Evolutionary conservation across 495 filamentous ascomycete species (phyloP), one percentile per base, ranked within the genome.

Genomic region (Neurospora cerealis): DNA sequence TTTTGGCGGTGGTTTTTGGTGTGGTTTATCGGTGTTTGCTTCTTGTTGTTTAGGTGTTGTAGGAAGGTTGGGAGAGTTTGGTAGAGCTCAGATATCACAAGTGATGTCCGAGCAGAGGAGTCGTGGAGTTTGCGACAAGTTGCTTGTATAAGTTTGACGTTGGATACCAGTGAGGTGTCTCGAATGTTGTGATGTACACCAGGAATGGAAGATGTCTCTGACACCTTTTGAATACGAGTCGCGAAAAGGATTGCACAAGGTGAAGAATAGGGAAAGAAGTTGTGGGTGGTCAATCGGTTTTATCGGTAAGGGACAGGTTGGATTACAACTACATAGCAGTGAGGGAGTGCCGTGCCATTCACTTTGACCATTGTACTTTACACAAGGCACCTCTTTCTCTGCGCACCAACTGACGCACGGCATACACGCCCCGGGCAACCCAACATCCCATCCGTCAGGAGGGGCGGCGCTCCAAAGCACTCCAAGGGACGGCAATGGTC

Each of bases 1-100:
- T 84, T 74, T 70, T 76, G 78, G 75, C 11, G 34, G 42, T n/a
- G 42, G 15, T 73, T 34, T 36, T n/a, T 70, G 19, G 10, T 19
- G 21, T 19, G 3, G 9, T 3, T n/a, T 37, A 1, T 69, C 19
- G 24, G 39, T 36, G 73, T 44, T 28, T 28, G 15, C 17, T 54
- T 15, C 2, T 44, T 21, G 66, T 19, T 32, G 70, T 32, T 75
- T 70, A 34, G 46, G 28, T 24, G 38, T 39, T 48, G 44, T 21
- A 38, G 54, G 32, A 37, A 24, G 42, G 54, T 70, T 54, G 28
- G 21, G 39, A 40, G 44, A 15, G 32, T 34, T 8, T 13, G 54
- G 28, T 34, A 28, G 54, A 34, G 28, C 28, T 34, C 7, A 66
- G 28, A 66, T 66, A 66, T 66, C 15, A 36, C 32, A 15, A 34